These are phyloP conservation scores for Suhomyces anneliseae DNA, from an alignment of 1,139 yeast genomes.

Conservation along the genomic window DNA sequence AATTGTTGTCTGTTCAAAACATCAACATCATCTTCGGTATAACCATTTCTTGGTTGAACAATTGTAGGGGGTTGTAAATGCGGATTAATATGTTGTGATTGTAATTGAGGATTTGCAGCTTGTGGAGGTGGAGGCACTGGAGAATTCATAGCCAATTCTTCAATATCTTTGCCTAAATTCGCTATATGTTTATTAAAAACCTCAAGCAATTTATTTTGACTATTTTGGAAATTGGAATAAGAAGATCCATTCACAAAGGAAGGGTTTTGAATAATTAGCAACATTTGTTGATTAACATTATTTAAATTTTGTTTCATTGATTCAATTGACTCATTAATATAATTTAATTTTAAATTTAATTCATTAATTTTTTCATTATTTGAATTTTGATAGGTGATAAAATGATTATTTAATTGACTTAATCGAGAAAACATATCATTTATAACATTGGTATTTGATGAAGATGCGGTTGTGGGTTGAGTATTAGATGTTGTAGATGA, in stretches of 20 bases:
- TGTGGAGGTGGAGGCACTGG: not conserved
- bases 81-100: conserved; percentile 7
- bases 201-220: conserved; percentile 18
- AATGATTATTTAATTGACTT: conserved; percentile 18
- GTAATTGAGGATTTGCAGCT: conserved; percentile 4
- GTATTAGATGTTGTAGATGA: conserved; percentile 1
- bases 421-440: conserved; percentile 14
- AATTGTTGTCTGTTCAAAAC: conserved; percentile 8
- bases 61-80: not conserved
- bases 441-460: conserved; percentile 4
- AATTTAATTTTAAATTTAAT: conserved; percentile 26
- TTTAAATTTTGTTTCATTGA: conserved; percentile 12
- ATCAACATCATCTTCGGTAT: conserved; percentile 11
- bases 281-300: conserved; percentile 15
- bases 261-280: conserved; percentile 13
- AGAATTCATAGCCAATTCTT: conserved; percentile 15
- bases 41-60: conserved; percentile 2
- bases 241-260: conserved; percentile 1
- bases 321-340: conserved; percentile 26
- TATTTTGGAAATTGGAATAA: conserved; percentile 1
- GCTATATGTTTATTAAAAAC: conserved; percentile 24
- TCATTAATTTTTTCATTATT: conserved; percentile 25
- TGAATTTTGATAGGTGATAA: conserved; percentile 20
- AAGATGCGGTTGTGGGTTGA: not conserved
- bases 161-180: conserved; percentile 27